Evolutionary conservation across 2,329 filamentous ascomycete genomes (phyloP).

Genomic region (Neobulgaria alba): DNA sequence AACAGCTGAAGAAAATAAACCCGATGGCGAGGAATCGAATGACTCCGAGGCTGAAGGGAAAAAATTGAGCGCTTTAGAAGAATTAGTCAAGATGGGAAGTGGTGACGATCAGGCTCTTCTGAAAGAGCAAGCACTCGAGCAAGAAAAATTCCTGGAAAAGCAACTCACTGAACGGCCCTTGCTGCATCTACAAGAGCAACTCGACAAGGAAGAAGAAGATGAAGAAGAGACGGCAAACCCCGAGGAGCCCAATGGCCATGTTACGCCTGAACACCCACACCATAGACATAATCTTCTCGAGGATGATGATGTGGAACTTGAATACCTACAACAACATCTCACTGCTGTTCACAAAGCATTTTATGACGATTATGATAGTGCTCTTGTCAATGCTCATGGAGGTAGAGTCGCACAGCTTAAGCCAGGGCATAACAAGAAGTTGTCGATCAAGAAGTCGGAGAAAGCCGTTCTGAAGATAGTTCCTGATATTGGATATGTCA

Average conservation of each 20-base stretch:
- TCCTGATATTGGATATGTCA: slow-evolving; percentile 79
- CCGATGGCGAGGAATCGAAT: slow-evolving; percentile 34
- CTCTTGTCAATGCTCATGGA: slow-evolving; percentile 31
- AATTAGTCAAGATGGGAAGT: slow-evolving; percentile 67
- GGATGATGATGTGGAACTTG: slow-evolving; percentile 80
- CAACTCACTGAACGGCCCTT: slow-evolving; percentile 85
- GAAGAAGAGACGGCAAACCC: slow-evolving; percentile 41
- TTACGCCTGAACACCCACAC: slow-evolving; percentile 27
- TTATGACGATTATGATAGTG: slow-evolving; percentile 70
- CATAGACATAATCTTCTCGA: slow-evolving; percentile 69
- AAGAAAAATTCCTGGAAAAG: slow-evolving; percentile 78
- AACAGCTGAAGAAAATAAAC: slow-evolving; percentile 3
- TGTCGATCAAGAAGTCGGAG: slow-evolving; percentile 32
- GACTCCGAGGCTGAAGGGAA: slow-evolving; percentile 6
- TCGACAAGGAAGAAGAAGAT: slow-evolving; percentile 80
- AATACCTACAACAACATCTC: slow-evolving; percentile 67
- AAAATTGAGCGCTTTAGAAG: slow-evolving; percentile 49
- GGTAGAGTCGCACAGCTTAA: slow-evolving; percentile 33
- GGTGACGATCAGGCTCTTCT: slow-evolving; percentile 59
- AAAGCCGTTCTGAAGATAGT: slow-evolving; percentile 48
- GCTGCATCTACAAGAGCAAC: slow-evolving; percentile 81
- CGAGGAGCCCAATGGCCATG: slow-evolving; percentile 30
- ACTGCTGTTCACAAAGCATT: slow-evolving; percentile 69
- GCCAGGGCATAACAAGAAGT: slow-evolving; percentile 34
- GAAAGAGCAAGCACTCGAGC: slow-evolving; percentile 71